Evolutionary conservation across 169 alveolate genomes (phyloP).

Genomic region (Plasmodium relictum): DNA sequence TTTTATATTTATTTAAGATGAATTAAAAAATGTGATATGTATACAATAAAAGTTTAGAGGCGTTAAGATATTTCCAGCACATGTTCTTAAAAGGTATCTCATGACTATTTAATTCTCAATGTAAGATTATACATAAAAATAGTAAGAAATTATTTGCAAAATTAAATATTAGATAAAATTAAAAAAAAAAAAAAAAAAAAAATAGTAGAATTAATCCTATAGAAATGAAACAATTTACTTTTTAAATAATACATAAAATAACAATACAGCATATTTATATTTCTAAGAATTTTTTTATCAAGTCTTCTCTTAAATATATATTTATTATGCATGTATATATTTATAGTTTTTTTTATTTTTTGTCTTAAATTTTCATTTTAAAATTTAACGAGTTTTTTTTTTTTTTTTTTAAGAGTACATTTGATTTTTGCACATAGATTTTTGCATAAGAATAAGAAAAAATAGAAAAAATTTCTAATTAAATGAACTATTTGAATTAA

Average conservation of each 20-base stretch:
- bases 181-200: not conserved
- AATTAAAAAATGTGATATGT: not conserved
- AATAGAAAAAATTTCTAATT: slow-evolving; percentile 6
- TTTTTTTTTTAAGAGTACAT: not conserved
- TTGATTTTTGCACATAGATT: slow-evolving; percentile 3
- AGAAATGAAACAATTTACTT: no score
- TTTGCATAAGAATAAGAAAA: slow-evolving; percentile 1
- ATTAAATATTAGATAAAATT: slow-evolving; percentile 1
- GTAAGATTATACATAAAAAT: not conserved
- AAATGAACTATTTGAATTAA: not conserved
- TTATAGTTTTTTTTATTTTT: not conserved
- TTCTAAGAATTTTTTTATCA: slow-evolving; percentile 24
- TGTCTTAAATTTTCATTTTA: no score
- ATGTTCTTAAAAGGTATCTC: not conserved
- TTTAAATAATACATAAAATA: not conserved
- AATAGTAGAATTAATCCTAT: no score
- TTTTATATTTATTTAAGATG: not conserved
- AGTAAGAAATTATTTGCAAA: not conserved
- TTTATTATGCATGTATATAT: slow-evolving; percentile 3
- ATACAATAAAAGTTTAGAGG: not conserved
- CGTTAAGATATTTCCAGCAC: not conserved
- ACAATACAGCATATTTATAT: slow-evolving; percentile 3
- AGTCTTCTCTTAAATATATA: not conserved
- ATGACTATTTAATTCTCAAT: not conserved
- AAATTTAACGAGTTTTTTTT: not conserved